Evolutionary conservation across 2,329 filamentous ascomycete species (phyloP), one percentile per base, ranked within the genome.

Genomic region (Fusarium denticulatum): DNA sequence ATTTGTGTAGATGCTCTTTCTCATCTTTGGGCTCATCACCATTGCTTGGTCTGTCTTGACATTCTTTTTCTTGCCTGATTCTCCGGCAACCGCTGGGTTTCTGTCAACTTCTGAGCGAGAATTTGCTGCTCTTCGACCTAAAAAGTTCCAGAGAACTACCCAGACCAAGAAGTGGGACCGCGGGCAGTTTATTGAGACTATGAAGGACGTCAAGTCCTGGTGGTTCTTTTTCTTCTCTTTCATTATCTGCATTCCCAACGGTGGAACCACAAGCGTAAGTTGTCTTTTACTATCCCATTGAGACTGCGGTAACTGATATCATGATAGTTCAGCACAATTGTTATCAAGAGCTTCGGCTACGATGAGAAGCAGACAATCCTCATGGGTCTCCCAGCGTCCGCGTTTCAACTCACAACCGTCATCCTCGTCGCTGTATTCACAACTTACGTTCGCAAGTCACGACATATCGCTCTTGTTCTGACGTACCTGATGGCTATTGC

Each of bases 141-240:
- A 67, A n/a, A 67, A 67, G 18, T 67, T 67, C 28, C 64, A 67
- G 22, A 24, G 62, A 32, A 67, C 64, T n/a, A 67, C 64, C 2
- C 64, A 67, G 34, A 67, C 64, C 0, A 67, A 60, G 45, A 67
- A 67, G 18, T 67, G 64, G 64, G 34, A 67, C 6, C 52, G 64
- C 0, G 6, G 9, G 0, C 64, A 67, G 22, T 67, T 67, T 1
- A 46, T 67, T 1, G 64, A 67, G 39, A 52, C 64, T 11, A 67
- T 67, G 45, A 46, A 40, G 39, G 64, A 67, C 4, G 18, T 67
- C 34, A 67, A 67, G 11, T 10, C 64, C 0, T 67, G 64, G 62
- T 67, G 64, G 64, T 67, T 67, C 52, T 67, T 67, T 5, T 26
- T 67, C 13, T 67, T 67, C 28, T 67, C 64, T 5, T 67, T 67